Percentiles rank a stretch among this genome's conserved stretches.
Evolutionary conservation across 805 yeast genomes (phyloP).

Genomic region (Ogataea methanolica): DNA sequence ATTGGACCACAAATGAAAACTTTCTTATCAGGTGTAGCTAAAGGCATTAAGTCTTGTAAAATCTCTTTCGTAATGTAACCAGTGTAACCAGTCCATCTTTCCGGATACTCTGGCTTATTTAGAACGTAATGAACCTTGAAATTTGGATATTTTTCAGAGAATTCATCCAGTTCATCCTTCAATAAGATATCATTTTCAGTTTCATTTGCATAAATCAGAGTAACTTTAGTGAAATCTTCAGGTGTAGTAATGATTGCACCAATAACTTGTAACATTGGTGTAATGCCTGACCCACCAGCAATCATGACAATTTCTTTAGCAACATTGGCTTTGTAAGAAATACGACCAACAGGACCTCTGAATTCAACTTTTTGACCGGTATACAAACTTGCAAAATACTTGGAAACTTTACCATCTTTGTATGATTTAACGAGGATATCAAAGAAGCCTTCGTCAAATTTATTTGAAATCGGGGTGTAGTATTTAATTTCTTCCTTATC

Average conservation of each 20-base stretch:
- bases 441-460: conserved; percentile 66
- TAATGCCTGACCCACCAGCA: conserved; percentile 88
- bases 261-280: conserved; percentile 82
- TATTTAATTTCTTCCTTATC: conserved; percentile 57
- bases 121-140: conserved; percentile 59
- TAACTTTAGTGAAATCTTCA: conserved; percentile 56
- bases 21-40: conserved; percentile 42
- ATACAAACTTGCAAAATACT: conserved; percentile 55
- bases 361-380: conserved; percentile 67
- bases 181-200: conserved; percentile 72
- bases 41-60: conserved; percentile 50
- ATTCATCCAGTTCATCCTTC: conserved; percentile 67
- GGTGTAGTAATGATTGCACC: conserved; percentile 67
- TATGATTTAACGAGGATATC: conserved; percentile 77
- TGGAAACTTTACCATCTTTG: conserved; percentile 65
- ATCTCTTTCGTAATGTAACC: conserved; percentile 61
- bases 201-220: conserved; percentile 67
- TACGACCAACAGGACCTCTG: conserved; percentile 77
- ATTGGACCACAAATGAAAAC: conserved; percentile 74
- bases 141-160: conserved; percentile 57
- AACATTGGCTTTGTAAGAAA: conserved; percentile 53
- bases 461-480: conserved; percentile 73
- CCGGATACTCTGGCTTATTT: conserved; percentile 37
- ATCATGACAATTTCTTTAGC: conserved; percentile 61
- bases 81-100: conserved; percentile 52